A percentile compares a stretch with the other conserved stretches of the same genome.
Conservation (phyloP, 352 stramenopile species). For the Globisporangium middletonii region DNA sequence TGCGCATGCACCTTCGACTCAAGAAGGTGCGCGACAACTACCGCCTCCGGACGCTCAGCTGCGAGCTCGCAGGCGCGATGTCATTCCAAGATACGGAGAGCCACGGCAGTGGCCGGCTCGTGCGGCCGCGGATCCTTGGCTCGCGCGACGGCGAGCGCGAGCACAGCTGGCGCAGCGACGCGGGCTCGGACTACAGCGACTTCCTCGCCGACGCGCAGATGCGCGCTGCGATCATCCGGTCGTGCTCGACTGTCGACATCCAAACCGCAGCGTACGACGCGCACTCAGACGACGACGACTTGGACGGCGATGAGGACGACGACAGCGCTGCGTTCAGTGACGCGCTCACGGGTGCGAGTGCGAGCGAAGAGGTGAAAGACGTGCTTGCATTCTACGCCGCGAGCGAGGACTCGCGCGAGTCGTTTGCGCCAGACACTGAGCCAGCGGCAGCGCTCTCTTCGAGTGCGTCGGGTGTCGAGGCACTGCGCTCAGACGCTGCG, state of each 20-base stretch:
- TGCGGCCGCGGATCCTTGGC: slow-evolving; percentile 21
- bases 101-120: slow-evolving; percentile 23
- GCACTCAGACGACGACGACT: slow-evolving; percentile 48
- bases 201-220: slow-evolving; percentile 75
- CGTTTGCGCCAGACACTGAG: not conserved
- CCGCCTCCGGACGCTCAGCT: slow-evolving; percentile 60
- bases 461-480: not conserved
- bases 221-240: slow-evolving; percentile 68
- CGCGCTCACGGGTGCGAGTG: slow-evolving; percentile 9
- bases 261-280: slow-evolving; percentile 22
- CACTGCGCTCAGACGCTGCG: not conserved
- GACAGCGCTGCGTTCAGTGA: slow-evolving; percentile 17
- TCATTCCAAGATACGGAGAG: slow-evolving; percentile 43
- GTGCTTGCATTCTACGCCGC: too few species aligned
- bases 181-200: slow-evolving; percentile 71
- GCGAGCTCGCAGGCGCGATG: slow-evolving; percentile 39
- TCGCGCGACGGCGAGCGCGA: slow-evolving; percentile 39
- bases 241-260: slow-evolving; percentile 49
- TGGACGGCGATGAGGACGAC: slow-evolving; percentile 27
- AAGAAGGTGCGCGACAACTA: slow-evolving; percentile 65
- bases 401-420: not conserved
- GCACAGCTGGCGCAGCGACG: slow-evolving; percentile 63
- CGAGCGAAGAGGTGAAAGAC: slow-evolving; percentile 15
- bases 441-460: not conserved
- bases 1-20: slow-evolving; percentile 70